Base-by-base conservation (phyloP, 2,329 filamentous ascomycete genomes). In the Fusarium scirpi region DNA sequence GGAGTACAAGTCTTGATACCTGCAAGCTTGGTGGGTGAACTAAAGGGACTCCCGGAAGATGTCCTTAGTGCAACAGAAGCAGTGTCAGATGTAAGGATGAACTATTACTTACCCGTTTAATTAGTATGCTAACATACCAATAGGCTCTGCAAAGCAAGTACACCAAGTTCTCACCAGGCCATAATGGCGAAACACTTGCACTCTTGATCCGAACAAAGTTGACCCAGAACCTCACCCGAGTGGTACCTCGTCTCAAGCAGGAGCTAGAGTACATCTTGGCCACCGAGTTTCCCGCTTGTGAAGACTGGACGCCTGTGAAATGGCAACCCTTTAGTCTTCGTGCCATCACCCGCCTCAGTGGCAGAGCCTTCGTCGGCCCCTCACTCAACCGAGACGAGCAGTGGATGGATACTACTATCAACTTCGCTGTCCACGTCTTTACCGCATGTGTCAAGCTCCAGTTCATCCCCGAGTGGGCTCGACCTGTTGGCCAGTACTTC, bases 251-350 rank as follows among this genome's bases (percentile, higher is more conserved):
- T 58, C 79, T 86, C 24, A 85, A 82, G 59, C 76, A 80, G 25
- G 85, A 86, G 71, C 76, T 86, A 22, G 82, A 86, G 62, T 77
- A 81, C 63, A 80, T 85, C 27, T 65, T 84, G 8, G 80, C 79
- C 13, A 81, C 81, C 3, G 85, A 86, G 72, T 85, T 87, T 43
- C 84, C 85, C 8, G 76, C 79, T 18, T 86, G 84, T 67, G 77
- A 83, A 58, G 86, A 88, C 65, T 89, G 87, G 87, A 87, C 84
- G 2, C 74, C 85, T 0, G 82, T 88, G 53, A 84, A 82, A 69
- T 82, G 88, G 70, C 85, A 87, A 40, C 82, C 83, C 0, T 84
- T 88, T 60, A 79, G 86, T 45, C 79, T 89, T 4, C 80, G 85
- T 24, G 80, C 84, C 6, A 79, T 90, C 13, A 84, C 87, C 9